phyloP scores from a whole-genome alignment of 768 basidiomycete genomes.

The Tubosaeta sp. region DNA sequence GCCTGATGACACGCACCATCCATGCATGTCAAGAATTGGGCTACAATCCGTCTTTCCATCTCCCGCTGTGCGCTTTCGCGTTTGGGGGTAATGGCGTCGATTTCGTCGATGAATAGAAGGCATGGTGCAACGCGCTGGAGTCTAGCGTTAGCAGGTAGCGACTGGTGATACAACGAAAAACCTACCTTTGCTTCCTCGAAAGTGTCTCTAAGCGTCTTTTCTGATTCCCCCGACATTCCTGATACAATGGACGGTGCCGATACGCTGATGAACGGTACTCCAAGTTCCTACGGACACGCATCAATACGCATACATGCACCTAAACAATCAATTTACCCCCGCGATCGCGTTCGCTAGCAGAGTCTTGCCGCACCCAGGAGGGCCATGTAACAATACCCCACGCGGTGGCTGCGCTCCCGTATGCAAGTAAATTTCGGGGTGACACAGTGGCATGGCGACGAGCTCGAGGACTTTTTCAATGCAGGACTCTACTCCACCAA shows the following conservation, averaged over 20 bases:
- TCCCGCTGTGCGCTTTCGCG: conserved; percentile 96
- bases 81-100: conserved; percentile 97
- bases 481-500: conserved; percentile 83
- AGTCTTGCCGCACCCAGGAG: conserved; percentile 97
- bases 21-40: conserved; percentile 97
- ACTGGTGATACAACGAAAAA: background rate
- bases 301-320: background rate
- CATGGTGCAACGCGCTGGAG: conserved; percentile 83
- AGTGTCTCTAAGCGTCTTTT: conserved; percentile 92
- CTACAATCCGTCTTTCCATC: conserved; percentile 97
- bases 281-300: conserved; percentile 63
- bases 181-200: conserved; percentile 94
- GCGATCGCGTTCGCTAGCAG: conserved; percentile 92
- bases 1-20: conserved; percentile 60
- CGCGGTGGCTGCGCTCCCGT: conserved; percentile 91
- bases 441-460: conserved; percentile 92
- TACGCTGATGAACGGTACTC: conserved; percentile 88
- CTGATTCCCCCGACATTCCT: conserved; percentile 98
- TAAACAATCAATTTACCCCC: conserved; percentile 54
- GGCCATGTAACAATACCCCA: conserved; percentile 90
- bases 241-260: conserved; percentile 96
- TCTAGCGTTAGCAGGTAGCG: background rate
- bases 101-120: conserved; percentile 94
- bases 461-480: conserved; percentile 93
- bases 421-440: conserved; percentile 93